Evolutionary conservation across 2,329 filamentous ascomycete genomes (phyloP), one percentile per base, ranked within the genome.

Genomic region (Penicillium hesseltinei): DNA sequence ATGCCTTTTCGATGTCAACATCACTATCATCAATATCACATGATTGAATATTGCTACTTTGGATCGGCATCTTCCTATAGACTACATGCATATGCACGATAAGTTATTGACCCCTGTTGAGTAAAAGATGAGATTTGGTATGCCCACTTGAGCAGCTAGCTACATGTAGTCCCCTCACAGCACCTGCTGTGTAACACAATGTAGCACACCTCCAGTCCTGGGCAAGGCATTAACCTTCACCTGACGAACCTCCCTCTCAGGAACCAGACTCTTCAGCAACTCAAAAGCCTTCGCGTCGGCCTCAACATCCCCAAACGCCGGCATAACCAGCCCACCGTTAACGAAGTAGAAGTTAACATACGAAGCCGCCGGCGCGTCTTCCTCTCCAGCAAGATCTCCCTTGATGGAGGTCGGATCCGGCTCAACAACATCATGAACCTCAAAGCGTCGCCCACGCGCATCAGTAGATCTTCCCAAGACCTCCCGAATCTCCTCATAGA

Each of bases 301-400:
- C 36, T 58, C 57, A 2, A 51, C 42, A 58, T 69, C 63, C 25
- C 70, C 70, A 58, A 71, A 71, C 2, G 60, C 59, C 23, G 70
- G 69, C 23, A 71, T 60, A 5, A 72, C 59, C 31, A 72, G 56
- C 0, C 65, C 70, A 0, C 65, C 68, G 62, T 72, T 72, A 15
- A 64, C 64, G 45, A 71, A 66, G 25, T 69, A 69, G 43, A 70
- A 72, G 40, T 72, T 72, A 19, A 69, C 69, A 60, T 72, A 72
- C 0, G 65, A 67, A 11, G 62, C 63, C 39, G 68, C 66, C 9
- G 65, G 62, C 21, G 46, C 56, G 23, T 63, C 58, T 38, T 69
- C 62, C 55, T 68, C 63, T 0, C 63, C 62, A 7, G 51, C 42
- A 21, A 66, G 35, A 54, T 63, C 53, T 1, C 65, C 65, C 51